Base-by-base conservation (phyloP, 2,329 filamentous ascomycete species). In the Sporothrix schenckii region DNA sequence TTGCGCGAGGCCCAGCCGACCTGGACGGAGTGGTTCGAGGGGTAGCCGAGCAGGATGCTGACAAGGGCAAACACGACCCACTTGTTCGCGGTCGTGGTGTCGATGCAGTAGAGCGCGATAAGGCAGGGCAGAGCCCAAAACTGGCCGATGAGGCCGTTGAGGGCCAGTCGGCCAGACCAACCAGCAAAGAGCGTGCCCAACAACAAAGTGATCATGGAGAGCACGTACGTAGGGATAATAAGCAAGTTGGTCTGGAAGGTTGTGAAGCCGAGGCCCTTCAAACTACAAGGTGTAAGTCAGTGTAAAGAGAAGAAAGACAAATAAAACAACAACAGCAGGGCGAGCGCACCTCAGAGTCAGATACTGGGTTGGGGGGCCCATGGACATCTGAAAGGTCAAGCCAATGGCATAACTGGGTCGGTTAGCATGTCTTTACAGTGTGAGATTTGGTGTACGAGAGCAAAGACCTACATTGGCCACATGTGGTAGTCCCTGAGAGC, bases 181-280 rank as follows among this genome's bases (percentile, higher is more conserved):
- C 84, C 82, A 60, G 78, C 78, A 11, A 82, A 60, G 41, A 82
- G 80, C 2, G 80, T 80, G 6, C 82, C 72, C 0, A 72, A 69
- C 5, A 82, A 73, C 78, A 80, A 80, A 34, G 77, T 79, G 41
- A 81, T 75, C 21, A 79, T 80, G 69, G 78, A 78, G 14, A 73
- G 63, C 54, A 82, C 77, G 1, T 78, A 80, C 49, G 80, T 83
- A 0, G 87, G 85, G 19, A 91, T 90, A 1, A 85, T 84, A 9
- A 91, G 82, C 49, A 91, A 76, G 75, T 90, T 91, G 1, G 88
- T 83, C 34, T 87, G 79, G 77, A 91, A 89, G 2, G 85, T 87
- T 72, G 82, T 80, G 78, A 89, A 89, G 1, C 84, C 88, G 0
- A 90, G 79, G 1, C 81, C 79, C 58, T 84, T 83, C 6, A 91